These are phyloP conservation scores for Trichoderma sp. DNA, from an alignment of 2,329 filamentous ascomycete genomes.

Conservation along the genomic window DNA sequence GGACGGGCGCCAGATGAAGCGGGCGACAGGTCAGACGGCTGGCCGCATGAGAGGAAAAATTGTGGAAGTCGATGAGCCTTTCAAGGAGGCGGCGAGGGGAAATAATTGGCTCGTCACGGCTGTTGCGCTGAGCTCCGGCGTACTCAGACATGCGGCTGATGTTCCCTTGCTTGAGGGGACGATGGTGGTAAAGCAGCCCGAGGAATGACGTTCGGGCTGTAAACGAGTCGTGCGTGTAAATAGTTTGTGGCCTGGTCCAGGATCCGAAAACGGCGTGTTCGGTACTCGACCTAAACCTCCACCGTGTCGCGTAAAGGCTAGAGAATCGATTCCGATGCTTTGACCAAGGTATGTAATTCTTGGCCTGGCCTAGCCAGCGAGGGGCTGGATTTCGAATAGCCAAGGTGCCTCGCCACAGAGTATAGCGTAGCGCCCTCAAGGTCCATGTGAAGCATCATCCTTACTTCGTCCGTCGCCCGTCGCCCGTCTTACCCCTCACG, in stretches of 20 bases:
- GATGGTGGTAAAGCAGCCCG: conserved; percentile 2
- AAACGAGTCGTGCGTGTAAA: background rate
- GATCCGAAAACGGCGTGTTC: conserved; percentile 2
- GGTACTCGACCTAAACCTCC: background rate
- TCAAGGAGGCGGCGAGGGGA: background rate
- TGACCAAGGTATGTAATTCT: conserved; percentile 5
- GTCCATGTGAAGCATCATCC: conserved; percentile 19
- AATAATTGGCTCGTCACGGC: background rate
- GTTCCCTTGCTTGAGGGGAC: conserved; percentile 5
- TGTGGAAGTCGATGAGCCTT: conserved; percentile 8
- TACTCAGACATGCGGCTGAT: conserved; percentile 7
- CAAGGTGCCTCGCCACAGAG: conserved; percentile 21
- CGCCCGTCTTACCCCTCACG: conserved; percentile 16
- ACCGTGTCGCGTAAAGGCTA: conserved; percentile 1
- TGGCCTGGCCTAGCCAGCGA: conserved; percentile 17
- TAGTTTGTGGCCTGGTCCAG: background rate
- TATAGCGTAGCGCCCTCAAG: conserved; percentile 25
- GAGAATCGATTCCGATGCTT: conserved; percentile 21
- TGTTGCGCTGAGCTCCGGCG: conserved; percentile 7
- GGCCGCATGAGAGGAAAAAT: conserved; percentile 21
- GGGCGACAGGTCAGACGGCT: conserved; percentile 29
- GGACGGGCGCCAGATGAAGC: conserved; percentile 5
- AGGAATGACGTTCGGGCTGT: conserved; percentile 19
- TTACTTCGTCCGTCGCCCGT: background rate
- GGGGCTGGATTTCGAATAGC: conserved; percentile 14